phyloP scores from a whole-genome alignment of 2,329 filamentous ascomycete species.

The Alternaria conjuncta region DNA sequence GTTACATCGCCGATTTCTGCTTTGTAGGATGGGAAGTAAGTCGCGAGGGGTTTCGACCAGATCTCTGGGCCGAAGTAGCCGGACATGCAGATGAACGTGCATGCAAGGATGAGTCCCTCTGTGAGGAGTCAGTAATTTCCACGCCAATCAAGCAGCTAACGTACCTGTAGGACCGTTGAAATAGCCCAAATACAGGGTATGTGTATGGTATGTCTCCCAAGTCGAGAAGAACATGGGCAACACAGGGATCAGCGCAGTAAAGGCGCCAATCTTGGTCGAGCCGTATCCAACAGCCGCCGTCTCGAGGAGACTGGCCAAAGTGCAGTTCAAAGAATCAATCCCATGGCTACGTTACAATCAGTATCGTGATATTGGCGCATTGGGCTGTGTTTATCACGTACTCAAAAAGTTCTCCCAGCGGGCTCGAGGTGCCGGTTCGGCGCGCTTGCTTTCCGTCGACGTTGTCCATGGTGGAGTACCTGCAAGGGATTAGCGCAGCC shows the following conservation, averaged over 20 bases:
- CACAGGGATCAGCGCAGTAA: constrained; percentile 89
- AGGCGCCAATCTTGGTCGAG: constrained; percentile 81
- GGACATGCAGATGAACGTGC: constrained; percentile 81
- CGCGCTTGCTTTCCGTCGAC: constrained; percentile 97
- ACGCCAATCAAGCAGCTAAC: not conserved
- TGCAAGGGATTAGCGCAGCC: constrained; percentile 32
- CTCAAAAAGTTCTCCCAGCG: constrained; percentile 95
- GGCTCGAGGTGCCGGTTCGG: constrained; percentile 91
- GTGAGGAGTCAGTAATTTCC: constrained; percentile 19
- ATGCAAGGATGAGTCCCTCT: constrained; percentile 90
- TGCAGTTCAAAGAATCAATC: constrained; percentile 98
- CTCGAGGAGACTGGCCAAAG: constrained; percentile 86
- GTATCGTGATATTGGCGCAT: constrained; percentile 28
- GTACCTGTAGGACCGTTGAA: constrained; percentile 88
- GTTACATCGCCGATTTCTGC: constrained; percentile 72
- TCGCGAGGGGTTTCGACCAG: constrained; percentile 78
- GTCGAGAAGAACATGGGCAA: constrained; percentile 99
- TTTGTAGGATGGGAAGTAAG: constrained; percentile 51
- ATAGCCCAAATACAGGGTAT: constrained; percentile 93
- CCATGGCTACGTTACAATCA: constrained; percentile 68
- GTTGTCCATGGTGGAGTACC: constrained; percentile 97
- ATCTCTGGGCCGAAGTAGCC: constrained; percentile 88
- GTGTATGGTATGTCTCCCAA: constrained; percentile 99
- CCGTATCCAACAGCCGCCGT: constrained; percentile 93
- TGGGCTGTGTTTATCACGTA: constrained; percentile 48